Conservation (phyloP, 495 filamentous ascomycete genomes). For the Penicillium waksmanii region DNA sequence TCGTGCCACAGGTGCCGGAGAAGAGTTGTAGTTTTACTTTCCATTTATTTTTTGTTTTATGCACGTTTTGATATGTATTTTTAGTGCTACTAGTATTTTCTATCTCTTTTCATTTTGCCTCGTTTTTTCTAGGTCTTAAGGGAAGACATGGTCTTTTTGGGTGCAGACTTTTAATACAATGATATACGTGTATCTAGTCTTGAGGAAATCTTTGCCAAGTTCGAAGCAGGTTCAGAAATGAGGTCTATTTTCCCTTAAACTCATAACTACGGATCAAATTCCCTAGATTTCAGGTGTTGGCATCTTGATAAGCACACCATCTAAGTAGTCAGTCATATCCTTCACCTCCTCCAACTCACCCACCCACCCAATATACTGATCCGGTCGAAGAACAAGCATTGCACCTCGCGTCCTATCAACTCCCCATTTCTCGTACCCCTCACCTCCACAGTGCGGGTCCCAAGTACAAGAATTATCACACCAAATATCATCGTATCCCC, state of each 20-base stretch:
- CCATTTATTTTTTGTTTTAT: not conserved
- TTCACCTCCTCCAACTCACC: constrained; percentile 58
- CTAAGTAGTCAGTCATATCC: constrained; percentile 40
- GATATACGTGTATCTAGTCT: no score
- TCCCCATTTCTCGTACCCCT: constrained; percentile 64
- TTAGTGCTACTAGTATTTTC: no score
- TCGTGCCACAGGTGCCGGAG: not conserved
- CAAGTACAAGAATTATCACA: constrained; percentile 64
- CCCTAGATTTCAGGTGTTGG: not conserved
- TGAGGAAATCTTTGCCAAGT: no score
- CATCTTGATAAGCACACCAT: constrained; percentile 23
- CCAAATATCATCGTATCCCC: constrained; percentile 67
- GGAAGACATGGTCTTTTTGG: not conserved
- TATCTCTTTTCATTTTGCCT: not conserved
- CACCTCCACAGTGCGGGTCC: constrained; percentile 55
- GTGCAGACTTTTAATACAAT: no score
- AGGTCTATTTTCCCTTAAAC: no score
- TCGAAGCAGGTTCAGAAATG: no score
- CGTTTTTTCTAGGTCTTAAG: not conserved
- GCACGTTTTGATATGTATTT: no score
- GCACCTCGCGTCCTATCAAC: constrained; percentile 62
- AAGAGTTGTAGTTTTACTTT: not conserved
- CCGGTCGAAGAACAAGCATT: constrained; percentile 60
- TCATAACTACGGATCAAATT: no score
- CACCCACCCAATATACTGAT: constrained; percentile 67